Conservation (phyloP, 306 rosid genomes). For the Sphenostylis stenocarpa region DNA sequence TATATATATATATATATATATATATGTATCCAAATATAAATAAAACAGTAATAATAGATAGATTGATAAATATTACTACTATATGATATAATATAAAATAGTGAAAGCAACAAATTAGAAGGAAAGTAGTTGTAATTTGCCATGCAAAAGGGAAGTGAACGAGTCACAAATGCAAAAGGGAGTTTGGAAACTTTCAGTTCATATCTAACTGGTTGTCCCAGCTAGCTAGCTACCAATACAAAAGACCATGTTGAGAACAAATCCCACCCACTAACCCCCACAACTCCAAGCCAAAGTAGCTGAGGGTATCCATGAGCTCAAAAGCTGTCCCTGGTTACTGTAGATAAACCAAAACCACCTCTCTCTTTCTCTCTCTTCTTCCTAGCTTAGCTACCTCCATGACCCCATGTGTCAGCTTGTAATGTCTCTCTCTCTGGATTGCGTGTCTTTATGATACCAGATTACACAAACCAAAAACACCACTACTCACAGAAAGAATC, state of each 20-base stretch:
- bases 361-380: conserved; percentile 25
- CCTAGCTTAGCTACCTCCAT: conserved; percentile 24
- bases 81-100: too few relatives aligned
- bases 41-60: neutral
- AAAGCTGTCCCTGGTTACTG: conserved; percentile 61
- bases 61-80: neutral
- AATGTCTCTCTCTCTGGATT: conserved; percentile 38
- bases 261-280: neutral
- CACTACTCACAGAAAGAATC: conserved; percentile 27
- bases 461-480: conserved; percentile 10
- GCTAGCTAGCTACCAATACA: conserved; percentile 35
- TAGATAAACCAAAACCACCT: conserved; percentile 41
- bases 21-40: too few relatives aligned
- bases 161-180: conserved; percentile 36
- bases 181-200: conserved; percentile 54
- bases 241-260: conserved; percentile 29
- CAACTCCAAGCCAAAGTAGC: conserved; percentile 81
- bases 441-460: conserved; percentile 48
- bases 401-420: conserved; percentile 80
- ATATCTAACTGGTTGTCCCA: conserved; percentile 63
- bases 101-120: neutral
- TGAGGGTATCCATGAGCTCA: conserved; percentile 65
- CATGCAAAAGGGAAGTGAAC: conserved; percentile 56
- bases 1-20: too few relatives aligned
- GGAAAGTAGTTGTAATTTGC: neutral